Evolutionary conservation across 768 basidiomycete species (phyloP), one percentile per base, ranked within the genome.

Genomic region (Russula emetica): DNA sequence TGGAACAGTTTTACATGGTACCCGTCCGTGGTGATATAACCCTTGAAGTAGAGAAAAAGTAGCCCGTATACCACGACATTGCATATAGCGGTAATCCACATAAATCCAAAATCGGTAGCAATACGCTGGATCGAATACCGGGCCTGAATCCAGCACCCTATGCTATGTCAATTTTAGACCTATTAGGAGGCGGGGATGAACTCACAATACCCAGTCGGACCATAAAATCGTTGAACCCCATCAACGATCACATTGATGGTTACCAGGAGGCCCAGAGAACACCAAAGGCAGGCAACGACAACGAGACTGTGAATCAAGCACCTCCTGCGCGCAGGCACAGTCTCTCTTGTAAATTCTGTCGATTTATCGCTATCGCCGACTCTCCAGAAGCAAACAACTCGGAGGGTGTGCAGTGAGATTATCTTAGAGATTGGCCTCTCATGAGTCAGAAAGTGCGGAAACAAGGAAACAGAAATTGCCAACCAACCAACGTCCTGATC

Each of bases 121-220:
- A 82, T 77, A 51, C 74, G 75, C 62, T 81, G 77, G 11, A 69
- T 68, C 13, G 68, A 66, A 66, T 73, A 80, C 0, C 70, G 59
- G 13, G 71, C 61, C 3, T 67, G 64, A 38, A 83, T 82, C 82
- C 82, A 83, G 65, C 82, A 82, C 82, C 81, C 81, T 81, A 30
- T 52, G 22, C 40, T 18, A 3, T 34, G 18, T 59, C 40, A 45
- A 11, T 38, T 14, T 28, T 14, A 20, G 24, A 11, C 13, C 3
- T 14, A 26, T 4, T 13, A 38, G 22, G 16, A 18, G 13, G 11
- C 9, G n/a, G 11, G 3, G 63, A 49, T 16, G 7, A 49, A 38
- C 76, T 65, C 49, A 79, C 79, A 80, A 66, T 76, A 78, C n/a
- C 73, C 74, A 1, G 78, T 78, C 26, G 73, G 61, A 0, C 80